phyloP scores from a whole-genome alignment of 495 filamentous ascomycete genomes.

The Cairneyella variabilis region DNA sequence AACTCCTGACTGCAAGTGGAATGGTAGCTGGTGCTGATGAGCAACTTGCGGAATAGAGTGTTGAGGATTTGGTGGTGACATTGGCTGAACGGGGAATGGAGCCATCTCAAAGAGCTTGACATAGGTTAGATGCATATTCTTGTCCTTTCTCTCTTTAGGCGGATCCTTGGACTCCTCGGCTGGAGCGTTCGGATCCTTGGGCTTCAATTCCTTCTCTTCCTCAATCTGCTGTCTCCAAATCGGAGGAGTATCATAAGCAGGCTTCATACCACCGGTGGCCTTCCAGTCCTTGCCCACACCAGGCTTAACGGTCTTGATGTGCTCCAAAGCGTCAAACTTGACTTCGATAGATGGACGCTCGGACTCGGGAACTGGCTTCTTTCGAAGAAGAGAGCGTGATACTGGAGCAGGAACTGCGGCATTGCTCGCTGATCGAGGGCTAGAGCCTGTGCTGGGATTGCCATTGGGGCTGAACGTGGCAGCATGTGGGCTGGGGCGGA shows the following conservation, averaged over 20 bases:
- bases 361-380: slow-evolving; percentile 51
- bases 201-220: slow-evolving; percentile 55
- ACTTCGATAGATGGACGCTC: slow-evolving; percentile 49
- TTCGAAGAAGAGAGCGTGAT: slow-evolving; percentile 39
- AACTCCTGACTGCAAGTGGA: slow-evolving; percentile 52
- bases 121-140: slow-evolving; percentile 57
- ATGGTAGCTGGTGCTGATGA: slow-evolving; percentile 74
- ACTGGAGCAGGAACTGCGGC: slow-evolving; percentile 46
- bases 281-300: slow-evolving; percentile 55
- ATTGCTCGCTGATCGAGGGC: slow-evolving; percentile 52
- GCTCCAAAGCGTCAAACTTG: slow-evolving; percentile 52
- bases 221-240: slow-evolving; percentile 67
- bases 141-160: too few relatives aligned
- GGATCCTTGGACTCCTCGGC: too few relatives aligned
- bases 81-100: slow-evolving; percentile 44
- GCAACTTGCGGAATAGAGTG: slow-evolving; percentile 45
- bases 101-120: slow-evolving; percentile 70
- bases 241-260: slow-evolving; percentile 72
- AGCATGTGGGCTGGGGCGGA: slow-evolving; percentile 76
- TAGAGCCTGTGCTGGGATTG: slow-evolving; percentile 57
- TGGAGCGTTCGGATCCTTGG: too few relatives aligned
- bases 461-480: slow-evolving; percentile 72
- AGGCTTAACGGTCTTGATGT: slow-evolving; percentile 73
- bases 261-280: slow-evolving; percentile 71
- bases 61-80: slow-evolving; percentile 64